Evolutionary conservation across 202 grass and related monocot genomes (phyloP).

Genomic region (Hordeum pubiflorum): DNA sequence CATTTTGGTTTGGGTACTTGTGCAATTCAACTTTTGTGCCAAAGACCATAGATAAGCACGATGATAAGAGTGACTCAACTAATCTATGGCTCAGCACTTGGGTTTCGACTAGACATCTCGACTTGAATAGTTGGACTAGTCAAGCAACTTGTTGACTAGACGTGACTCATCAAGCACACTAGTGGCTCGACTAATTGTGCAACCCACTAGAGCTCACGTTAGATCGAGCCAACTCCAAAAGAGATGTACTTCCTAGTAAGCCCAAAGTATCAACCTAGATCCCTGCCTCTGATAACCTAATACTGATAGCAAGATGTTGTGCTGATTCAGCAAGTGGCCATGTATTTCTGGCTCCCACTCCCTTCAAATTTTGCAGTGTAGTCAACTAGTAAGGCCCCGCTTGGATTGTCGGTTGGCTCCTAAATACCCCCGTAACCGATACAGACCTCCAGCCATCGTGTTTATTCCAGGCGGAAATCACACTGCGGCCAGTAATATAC

Average conservation of each 20-base stretch:
- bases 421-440: too few species aligned
- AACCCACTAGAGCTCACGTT: background rate
- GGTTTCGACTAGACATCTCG: background rate
- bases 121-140: background rate
- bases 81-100: background rate
- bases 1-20: background rate
- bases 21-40: background rate
- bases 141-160: background rate
- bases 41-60: background rate
- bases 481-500: too few species aligned
- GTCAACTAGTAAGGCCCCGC: background rate
- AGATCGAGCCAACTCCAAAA: background rate
- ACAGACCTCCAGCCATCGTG: too few species aligned
- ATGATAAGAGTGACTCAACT: background rate
- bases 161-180: background rate
- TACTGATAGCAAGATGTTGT: background rate
- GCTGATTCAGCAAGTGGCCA: background rate
- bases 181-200: background rate
- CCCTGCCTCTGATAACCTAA: background rate
- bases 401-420: too few species aligned
- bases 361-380: background rate
- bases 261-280: background rate
- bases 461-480: too few species aligned
- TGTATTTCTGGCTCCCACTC: background rate
- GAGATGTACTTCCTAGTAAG: background rate